Percentiles rank a stretch among this genome's conserved stretches.
Conservation (phyloP, 768 basidiomycete species). For the Infundibulicybe gibba region DNA sequence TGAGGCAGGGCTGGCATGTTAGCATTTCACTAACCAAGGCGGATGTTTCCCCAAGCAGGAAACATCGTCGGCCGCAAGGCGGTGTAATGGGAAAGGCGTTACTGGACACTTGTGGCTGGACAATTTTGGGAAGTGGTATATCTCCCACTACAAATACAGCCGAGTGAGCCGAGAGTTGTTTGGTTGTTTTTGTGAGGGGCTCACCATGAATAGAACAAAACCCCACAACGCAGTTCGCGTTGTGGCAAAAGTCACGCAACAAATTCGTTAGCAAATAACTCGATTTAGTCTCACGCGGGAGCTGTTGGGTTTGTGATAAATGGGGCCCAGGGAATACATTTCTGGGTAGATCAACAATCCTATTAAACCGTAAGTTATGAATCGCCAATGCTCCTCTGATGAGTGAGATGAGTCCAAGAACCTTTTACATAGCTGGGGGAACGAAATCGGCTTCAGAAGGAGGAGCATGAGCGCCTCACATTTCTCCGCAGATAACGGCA, state of each 20-base stretch:
- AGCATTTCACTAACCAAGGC: conserved; percentile 9
- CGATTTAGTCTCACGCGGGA: conserved; percentile 7
- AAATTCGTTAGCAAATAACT: conserved; percentile 24
- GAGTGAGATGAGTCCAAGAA: conserved; percentile 24
- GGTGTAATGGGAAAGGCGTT: neutral
- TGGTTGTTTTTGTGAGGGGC: conserved; percentile 7
- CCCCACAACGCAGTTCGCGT: conserved; percentile 44
- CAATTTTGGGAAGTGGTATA: conserved; percentile 20
- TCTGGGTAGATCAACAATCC: conserved; percentile 27
- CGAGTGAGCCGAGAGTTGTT: neutral
- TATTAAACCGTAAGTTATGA: conserved; percentile 12
- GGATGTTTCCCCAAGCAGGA: conserved; percentile 13
- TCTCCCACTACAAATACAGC: conserved; percentile 18
- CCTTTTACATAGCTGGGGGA: conserved; percentile 13
- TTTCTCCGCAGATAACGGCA: conserved; percentile 39
- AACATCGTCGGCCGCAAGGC: conserved; percentile 31
- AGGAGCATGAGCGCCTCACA: conserved; percentile 48
- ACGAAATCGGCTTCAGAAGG: conserved; percentile 20
- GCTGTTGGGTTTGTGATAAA: conserved; percentile 3
- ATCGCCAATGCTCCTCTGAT: conserved; percentile 9
- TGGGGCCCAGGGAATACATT: conserved; percentile 4
- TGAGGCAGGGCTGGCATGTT: no score
- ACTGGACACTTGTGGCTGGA: conserved; percentile 18
- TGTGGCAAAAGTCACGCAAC: conserved; percentile 47
- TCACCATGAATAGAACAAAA: conserved; percentile 50